Conservation (phyloP, 2,329 filamentous ascomycete species). For the Phialophora tarda region DNA sequence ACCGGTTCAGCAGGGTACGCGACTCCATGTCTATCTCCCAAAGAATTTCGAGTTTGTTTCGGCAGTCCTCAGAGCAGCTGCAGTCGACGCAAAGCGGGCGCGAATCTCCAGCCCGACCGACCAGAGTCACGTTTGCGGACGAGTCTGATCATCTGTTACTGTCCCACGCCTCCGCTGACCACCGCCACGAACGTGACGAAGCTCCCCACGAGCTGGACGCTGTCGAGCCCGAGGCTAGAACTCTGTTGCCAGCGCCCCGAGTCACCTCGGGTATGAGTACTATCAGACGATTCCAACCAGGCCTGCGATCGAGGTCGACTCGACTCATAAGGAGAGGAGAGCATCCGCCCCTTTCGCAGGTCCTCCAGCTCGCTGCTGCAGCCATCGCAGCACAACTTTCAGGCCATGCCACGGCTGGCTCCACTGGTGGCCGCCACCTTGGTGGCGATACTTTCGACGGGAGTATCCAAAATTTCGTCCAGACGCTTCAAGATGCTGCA, state of each 20-base stretch:
- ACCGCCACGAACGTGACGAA: conserved; percentile 49
- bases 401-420: conserved; percentile 62
- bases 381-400: conserved; percentile 69
- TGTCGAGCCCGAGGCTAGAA: conserved; percentile 47
- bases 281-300: conserved; percentile 49
- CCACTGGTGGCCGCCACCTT: conserved; percentile 61
- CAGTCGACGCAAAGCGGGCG: conserved; percentile 40
- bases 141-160: conserved; percentile 46
- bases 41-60: conserved; percentile 51
- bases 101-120: conserved; percentile 42
- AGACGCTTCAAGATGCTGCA: conserved; percentile 67
- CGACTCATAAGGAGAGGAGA: conserved; percentile 62
- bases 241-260: conserved; percentile 42
- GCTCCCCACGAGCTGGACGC: conserved; percentile 50
- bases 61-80: conserved; percentile 43
- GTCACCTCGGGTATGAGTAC: conserved; percentile 43
- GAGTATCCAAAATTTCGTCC: conserved; percentile 67
- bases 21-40: conserved; percentile 51
- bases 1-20: conserved; percentile 50
- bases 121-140: conserved; percentile 43
- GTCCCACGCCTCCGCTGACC: conserved; percentile 48
- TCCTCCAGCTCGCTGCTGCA: conserved; percentile 67
- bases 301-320: conserved; percentile 60
- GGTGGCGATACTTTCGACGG: conserved; percentile 64
- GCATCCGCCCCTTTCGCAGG: conserved; percentile 65